Evolutionary conservation across 495 filamentous ascomycete genomes (phyloP).

Genomic region (Neohortaea acidophila): DNA sequence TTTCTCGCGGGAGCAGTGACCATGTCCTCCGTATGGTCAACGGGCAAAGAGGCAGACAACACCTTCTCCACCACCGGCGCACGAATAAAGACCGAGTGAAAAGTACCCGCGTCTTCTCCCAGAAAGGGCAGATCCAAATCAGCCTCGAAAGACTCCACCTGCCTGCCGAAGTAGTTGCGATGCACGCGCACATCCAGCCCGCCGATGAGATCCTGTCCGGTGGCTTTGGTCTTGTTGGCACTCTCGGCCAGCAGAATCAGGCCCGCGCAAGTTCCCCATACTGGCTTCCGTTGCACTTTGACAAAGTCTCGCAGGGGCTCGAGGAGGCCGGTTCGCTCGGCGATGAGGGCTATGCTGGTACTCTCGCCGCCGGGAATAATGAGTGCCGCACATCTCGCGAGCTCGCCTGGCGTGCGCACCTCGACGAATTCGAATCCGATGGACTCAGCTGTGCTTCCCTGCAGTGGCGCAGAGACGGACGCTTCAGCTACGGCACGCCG

Average conservation of each 20-base stretch:
- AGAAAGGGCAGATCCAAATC: constrained; percentile 65
- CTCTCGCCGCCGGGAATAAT: constrained; percentile 91
- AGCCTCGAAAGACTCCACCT: constrained; percentile 82
- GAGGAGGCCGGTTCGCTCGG: constrained; percentile 59
- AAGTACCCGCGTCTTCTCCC: constrained; percentile 30
- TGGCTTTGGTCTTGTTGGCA: constrained; percentile 75
- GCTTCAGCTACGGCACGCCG: constrained; percentile 43
- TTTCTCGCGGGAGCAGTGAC: constrained; percentile 47
- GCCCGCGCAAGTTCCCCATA: constrained; percentile 94
- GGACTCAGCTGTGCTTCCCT: no score
- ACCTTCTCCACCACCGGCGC: constrained; percentile 86
- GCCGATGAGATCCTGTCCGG: constrained; percentile 85
- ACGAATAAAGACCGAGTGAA: constrained; percentile 80
- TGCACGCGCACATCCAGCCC: constrained; percentile 83
- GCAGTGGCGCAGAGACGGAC: no score
- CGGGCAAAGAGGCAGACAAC: constrained; percentile 29
- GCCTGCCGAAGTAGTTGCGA: constrained; percentile 90
- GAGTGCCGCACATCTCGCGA: constrained; percentile 62
- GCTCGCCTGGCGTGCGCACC: constrained; percentile 59
- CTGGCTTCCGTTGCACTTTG: constrained; percentile 73
- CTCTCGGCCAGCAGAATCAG: constrained; percentile 81
- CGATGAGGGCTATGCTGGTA: constrained; percentile 83
- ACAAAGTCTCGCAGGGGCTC: constrained; percentile 85
- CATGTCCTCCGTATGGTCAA: constrained; percentile 36
- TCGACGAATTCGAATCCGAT: constrained; percentile 47